phyloP scores from a whole-genome alignment of 148 eudicot species.

The Rhododendron vialii region DNA sequence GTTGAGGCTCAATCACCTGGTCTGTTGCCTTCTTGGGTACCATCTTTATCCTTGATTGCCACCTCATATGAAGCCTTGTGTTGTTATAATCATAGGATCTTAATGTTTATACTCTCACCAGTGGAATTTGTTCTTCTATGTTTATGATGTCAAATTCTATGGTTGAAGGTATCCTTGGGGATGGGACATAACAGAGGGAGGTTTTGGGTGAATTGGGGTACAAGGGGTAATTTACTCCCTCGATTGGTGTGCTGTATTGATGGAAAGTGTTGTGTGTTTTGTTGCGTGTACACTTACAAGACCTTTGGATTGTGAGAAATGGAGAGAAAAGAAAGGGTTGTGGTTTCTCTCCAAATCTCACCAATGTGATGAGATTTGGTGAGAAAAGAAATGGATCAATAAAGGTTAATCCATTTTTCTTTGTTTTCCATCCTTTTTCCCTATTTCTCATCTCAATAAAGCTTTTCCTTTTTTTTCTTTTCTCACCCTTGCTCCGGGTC shows the following conservation, averaged over 20 bases:
- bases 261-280: not conserved
- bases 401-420: not conserved
- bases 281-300: not conserved
- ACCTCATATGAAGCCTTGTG: not conserved
- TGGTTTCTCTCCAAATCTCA: not conserved
- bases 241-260: not conserved
- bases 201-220: not conserved
- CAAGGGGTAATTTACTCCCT: not conserved
- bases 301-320: not conserved
- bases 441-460: not conserved
- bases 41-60: not conserved
- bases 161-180: not conserved
- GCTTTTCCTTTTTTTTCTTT: too few relatives aligned
- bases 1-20: not conserved
- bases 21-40: not conserved
- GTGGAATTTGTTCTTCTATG: not conserved
- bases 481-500: not conserved
- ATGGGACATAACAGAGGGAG: not conserved
- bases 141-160: not conserved
- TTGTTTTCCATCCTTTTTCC: not conserved
- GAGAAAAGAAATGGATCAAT: not conserved
- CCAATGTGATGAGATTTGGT: not conserved
- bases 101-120: not conserved
- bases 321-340: not conserved
- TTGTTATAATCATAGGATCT: not conserved